Conservation (phyloP, 768 basidiomycete genomes). For the Termitomyces sp. region DNA sequence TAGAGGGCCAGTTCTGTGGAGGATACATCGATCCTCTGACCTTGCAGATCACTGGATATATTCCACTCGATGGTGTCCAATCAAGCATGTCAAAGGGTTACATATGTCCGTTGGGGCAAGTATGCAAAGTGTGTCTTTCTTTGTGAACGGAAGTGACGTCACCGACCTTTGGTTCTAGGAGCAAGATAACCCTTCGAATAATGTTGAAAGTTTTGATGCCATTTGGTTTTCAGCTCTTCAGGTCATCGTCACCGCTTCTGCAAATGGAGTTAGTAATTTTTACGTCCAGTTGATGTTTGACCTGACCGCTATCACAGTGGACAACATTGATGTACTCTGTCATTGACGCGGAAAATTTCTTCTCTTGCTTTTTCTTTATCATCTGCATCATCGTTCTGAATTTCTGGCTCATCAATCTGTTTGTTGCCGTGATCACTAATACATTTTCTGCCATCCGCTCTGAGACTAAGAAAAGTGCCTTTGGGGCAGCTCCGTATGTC, state of each 20-base stretch:
- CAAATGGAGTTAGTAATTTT: constrained; percentile 55
- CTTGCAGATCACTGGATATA: constrained; percentile 36
- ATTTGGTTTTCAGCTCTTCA: constrained; percentile 79
- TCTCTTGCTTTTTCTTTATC: constrained; percentile 84
- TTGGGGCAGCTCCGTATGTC: constrained; percentile 73
- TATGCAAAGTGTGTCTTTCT: constrained; percentile 55
- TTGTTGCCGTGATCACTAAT: constrained; percentile 94
- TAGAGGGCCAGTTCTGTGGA: constrained; percentile 66
- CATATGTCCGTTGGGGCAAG: constrained; percentile 82
- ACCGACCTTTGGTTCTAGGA: constrained; percentile 35
- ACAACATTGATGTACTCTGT: constrained; percentile 78
- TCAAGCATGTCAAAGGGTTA: constrained; percentile 61
- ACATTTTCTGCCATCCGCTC: constrained; percentile 85
- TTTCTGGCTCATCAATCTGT: constrained; percentile 90
- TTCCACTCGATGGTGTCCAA: constrained; percentile 23
- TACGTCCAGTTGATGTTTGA: neutral
- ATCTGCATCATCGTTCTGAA: constrained; percentile 81
- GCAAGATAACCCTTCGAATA: constrained; percentile 55
- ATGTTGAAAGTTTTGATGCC: constrained; percentile 83
- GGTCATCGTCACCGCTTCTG: constrained; percentile 78
- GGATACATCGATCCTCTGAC: constrained; percentile 67
- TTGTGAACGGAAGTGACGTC: neutral
- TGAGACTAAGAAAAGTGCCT: constrained; percentile 87
- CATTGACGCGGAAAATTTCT: constrained; percentile 86
- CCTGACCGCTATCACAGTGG: constrained; percentile 44